These are phyloP conservation scores for Penicillium sp. DNA, from an alignment of 2,329 filamentous ascomycete genomes.

Conservation along the genomic window DNA sequence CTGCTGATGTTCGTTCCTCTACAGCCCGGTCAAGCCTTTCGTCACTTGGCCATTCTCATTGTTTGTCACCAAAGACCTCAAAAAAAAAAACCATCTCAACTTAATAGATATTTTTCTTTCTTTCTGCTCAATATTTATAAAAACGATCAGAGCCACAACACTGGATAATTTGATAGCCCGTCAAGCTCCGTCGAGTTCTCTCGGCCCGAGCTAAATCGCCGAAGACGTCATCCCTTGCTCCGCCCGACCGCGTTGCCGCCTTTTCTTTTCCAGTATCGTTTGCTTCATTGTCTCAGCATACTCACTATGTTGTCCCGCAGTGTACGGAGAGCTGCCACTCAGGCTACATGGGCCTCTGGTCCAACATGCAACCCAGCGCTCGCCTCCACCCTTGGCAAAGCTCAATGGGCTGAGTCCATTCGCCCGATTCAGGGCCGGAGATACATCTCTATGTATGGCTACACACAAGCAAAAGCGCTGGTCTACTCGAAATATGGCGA, in stretches of 20 bases:
- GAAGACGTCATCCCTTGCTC: slow-evolving; percentile 10
- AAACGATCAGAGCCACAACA: too few relatives aligned
- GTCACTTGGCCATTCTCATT: too few relatives aligned
- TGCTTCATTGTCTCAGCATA: slow-evolving; percentile 1
- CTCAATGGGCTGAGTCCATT: slow-evolving; percentile 13
- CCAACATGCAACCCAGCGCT: slow-evolving; percentile 11
- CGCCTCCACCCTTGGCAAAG: slow-evolving; percentile 8
- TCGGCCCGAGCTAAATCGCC: slow-evolving; percentile 9
- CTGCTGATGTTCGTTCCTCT: too few relatives aligned
- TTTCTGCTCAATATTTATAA: too few relatives aligned
- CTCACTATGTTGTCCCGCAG: slow-evolving; percentile 31
- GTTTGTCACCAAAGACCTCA: too few relatives aligned
- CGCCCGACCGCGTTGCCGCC: slow-evolving; percentile 1
- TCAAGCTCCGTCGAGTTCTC: too few relatives aligned
- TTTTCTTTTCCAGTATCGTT: slow-evolving; percentile 3
- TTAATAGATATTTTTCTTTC: too few relatives aligned
- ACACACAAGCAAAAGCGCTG: slow-evolving; percentile 50
- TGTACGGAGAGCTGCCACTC: slow-evolving; percentile 22
- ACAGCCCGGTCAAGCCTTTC: too few relatives aligned
- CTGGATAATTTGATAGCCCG: too few relatives aligned
- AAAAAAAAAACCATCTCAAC: too few relatives aligned
- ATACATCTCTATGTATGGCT: slow-evolving; percentile 48
- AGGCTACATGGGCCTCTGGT: slow-evolving; percentile 13
- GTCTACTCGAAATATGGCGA: slow-evolving; percentile 50
- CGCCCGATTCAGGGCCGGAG: slow-evolving; percentile 28